Evolutionary conservation across 331 rosid genomes (phyloP), one percentile per base, ranked within the genome.

Genomic region (Acacia concinna): DNA sequence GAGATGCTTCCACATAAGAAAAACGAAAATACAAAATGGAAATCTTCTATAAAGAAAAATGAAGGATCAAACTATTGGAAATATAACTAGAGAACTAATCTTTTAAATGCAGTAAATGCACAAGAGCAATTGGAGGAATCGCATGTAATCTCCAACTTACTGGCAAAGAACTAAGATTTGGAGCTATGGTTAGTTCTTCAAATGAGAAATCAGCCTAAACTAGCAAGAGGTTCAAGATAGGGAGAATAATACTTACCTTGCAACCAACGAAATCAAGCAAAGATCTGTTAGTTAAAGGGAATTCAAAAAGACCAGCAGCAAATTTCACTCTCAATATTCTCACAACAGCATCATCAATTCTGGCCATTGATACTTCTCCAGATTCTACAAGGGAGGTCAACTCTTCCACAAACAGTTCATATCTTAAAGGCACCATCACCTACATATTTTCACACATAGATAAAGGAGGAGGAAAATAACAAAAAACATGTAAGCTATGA

Each of bases 251-350:
- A 31, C 76, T 81, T 81, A 85, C 98, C 93, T 88, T 89, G 93
- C 93, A 90, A 81, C 98, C 97, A 86, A 94, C 94, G 4, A 6
- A 71, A 80, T 94, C 89, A 2, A 92, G 85, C 86, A 92, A 82
- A 76, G 97, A 92, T 85, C 93, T 84, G 82, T 88, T 89, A 27
- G 88, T 78, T 12, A 88, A 85, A 41, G 97, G 95, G 85, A 80
- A 83, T 88, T 94, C 95, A 69, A 94, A 94, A 82, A 94, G 75
- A 62, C 89, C 95, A 30, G 97, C 88, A 60, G 85, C 87, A 47
- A 94, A 92, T 83, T 94, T 94, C 78, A 94, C 98, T 88, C 95
- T 88, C 76, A 92, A 85, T 82, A 92, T 92, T 69, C 93, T 76
- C 79, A 87, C 95, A 81, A 90, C 97, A 30, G 92, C 92, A 62